phyloP scores from a whole-genome alignment of 163 green algal species.

The Scenedesmus sp. region DNA sequence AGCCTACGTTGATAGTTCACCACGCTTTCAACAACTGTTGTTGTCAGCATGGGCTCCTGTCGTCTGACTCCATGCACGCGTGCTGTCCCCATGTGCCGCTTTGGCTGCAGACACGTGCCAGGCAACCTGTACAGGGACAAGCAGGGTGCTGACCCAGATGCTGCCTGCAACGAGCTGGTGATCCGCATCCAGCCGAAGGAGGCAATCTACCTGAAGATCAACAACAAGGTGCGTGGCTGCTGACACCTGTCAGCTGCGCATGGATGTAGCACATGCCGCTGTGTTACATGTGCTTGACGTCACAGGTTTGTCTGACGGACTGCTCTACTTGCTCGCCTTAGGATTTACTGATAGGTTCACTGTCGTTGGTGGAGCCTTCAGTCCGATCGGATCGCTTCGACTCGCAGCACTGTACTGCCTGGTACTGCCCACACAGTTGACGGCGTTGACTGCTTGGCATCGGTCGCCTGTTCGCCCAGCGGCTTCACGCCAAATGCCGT shows the following conservation, averaged over 20 bases:
- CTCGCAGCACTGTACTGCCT: not conserved
- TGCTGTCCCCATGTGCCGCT: not conserved
- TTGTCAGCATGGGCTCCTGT: not conserved
- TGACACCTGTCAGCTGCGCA: not conserved
- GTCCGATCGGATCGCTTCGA: not conserved
- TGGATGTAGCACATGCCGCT: not conserved
- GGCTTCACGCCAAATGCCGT: not conserved
- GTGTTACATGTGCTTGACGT: not conserved
- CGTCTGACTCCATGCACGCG: too few species aligned
- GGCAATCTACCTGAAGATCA: slow-evolving; percentile 97
- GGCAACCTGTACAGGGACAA: slow-evolving; percentile 96
- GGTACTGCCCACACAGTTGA: not conserved
- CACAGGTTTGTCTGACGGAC: too few species aligned
- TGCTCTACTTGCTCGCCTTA: not conserved
- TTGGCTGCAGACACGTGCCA: slow-evolving; percentile 83
- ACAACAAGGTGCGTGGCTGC: slow-evolving; percentile 90
- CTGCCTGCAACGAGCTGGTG: slow-evolving; percentile 94
- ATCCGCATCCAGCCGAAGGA: slow-evolving; percentile 85
- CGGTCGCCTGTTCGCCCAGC: not conserved
- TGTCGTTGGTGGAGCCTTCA: not conserved
- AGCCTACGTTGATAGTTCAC: too few species aligned
- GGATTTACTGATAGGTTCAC: too few species aligned
- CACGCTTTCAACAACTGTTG: not conserved
- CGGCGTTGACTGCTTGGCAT: not conserved
- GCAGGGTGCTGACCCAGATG: slow-evolving; percentile 86